Base-by-base conservation (phyloP, 768 basidiomycete genomes). In the Tremella mesenterica region DNA sequence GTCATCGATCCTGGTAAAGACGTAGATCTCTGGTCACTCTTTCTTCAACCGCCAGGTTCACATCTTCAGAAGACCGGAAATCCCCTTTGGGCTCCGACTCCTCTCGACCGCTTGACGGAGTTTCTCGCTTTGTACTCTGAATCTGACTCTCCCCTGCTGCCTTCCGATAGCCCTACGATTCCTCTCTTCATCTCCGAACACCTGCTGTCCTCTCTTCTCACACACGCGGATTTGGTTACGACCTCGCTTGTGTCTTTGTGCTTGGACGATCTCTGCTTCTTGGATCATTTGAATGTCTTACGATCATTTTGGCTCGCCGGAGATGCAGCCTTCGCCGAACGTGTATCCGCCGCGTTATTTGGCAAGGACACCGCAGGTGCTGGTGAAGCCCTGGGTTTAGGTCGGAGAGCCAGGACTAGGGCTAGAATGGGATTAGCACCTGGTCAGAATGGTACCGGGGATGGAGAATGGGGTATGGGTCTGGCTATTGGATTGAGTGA, bases 251-350 rank as follows among this genome's bases (percentile, higher is more conserved):
- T 89, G 47, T 81, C 83, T 59, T 76, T 90, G 31, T 80, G 78
- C 34, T 81, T 85, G 18, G 85, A 85, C 3, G 88, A 86, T 61
- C 78, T 90, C 47, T 76, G 88, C 14, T 75, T 90, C 43, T 81
- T 84, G 1, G 81, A 83, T 0, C 81, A 84, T 27, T 73, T 83
- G 1, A 71, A 73, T 38, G 54, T 72, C 36, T 66, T 74, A 6
- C 51, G 52, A 1, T 46, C 69, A 5, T 74, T 68, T 55, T 63
- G 67, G 55, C 58, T 74, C 3, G 64, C 69, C 33, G 64, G 64
- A 6, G 68, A 73, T 49, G 59, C 67, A 4, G 43, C 54, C 6
- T 93, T 92, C 76, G 84, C 82, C 62, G 77, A 78, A 6, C 80
- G 84, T 4, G 78, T 93, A 12, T 75, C 79, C 14, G 74, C 74